Base-by-base conservation (phyloP, 1,284 basidiomycete genomes). In the Austroboletus rostrupii region DNA sequence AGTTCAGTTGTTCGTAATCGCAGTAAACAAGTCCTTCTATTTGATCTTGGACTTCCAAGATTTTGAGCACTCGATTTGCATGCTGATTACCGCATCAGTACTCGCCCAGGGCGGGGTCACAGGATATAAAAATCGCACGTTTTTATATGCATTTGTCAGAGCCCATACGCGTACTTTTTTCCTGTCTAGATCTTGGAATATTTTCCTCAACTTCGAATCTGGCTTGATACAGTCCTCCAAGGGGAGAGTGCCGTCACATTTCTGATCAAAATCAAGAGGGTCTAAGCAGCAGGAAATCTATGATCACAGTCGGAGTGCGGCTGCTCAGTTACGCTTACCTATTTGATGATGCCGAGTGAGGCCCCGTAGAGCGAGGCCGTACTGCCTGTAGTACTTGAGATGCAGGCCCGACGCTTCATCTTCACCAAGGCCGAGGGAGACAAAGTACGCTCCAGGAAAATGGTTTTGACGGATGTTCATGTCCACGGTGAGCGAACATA, bases 291-390 rank as follows among this genome's bases (percentile, higher is more conserved):
- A 13, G 23, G 23, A 26, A 26, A 26, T 45, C 29, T 23, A 21
- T 60, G 31, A 38, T 48, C 20, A 21, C 14, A 43, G 23, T 14
- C 37, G 2, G 19, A 43, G 12, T 21, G 31, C 20, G 10, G 13
- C 12, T 16, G 17, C 6, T 43, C 35, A 38, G 41, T 43, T 41
- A 8, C n/a, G 61, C 57, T 64, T 70, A 85, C 89, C 87, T 62
- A 93, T 83, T 53, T 83, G 69, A 61, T 94, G 88, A 67, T 95
- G 87, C 46, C 78, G 78, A 29, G 84, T 80, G 31, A 95, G 76
- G 13, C 92, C 92, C 28, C 91, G 80, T 28, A 95, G 72, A n/a
- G 92, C 89, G 23, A 95, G 81, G 12, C 91, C 90, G 55, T 92
- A 92, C 55, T 86, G 74, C 0, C 75, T 82, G 68, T 91, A 93